phyloP scores from a whole-genome alignment of 352 stramenopile species.

The Phytophthora melonis region DNA sequence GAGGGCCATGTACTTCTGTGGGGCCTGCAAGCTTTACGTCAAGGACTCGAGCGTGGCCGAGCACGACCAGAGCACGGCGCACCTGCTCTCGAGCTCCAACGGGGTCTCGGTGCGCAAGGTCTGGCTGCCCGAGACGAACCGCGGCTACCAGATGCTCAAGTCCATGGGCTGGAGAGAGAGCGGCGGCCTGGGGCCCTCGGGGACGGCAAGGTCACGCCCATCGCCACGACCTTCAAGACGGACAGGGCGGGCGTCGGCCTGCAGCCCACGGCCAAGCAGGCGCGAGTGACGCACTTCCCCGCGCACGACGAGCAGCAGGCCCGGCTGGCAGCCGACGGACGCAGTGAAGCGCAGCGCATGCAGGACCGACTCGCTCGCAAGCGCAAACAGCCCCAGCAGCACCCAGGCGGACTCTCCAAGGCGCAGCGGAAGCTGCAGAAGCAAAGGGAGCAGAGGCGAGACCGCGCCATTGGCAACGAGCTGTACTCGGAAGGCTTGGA shows the following conservation, averaged over 20 bases:
- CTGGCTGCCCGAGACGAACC: slow-evolving; percentile 77
- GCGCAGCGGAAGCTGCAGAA: slow-evolving; percentile 52
- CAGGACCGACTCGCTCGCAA: slow-evolving; percentile 59
- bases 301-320: slow-evolving; percentile 49
- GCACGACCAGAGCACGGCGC: slow-evolving; percentile 64
- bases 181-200: slow-evolving; percentile 44
- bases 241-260: slow-evolving; percentile 54
- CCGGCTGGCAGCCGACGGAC: slow-evolving; percentile 35
- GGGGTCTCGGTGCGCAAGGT: slow-evolving; percentile 62
- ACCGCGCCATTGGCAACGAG: slow-evolving; percentile 54
- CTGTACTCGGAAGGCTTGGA: slow-evolving; percentile 60
- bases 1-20: slow-evolving; percentile 69
- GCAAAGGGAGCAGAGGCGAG: slow-evolving; percentile 47
- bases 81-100: slow-evolving; percentile 58
- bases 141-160: slow-evolving; percentile 66
- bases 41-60: slow-evolving; percentile 56
- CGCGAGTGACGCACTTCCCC: slow-evolving; percentile 54
- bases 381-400: slow-evolving; percentile 49
- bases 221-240: slow-evolving; percentile 66
- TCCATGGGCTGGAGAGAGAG: slow-evolving; percentile 67
- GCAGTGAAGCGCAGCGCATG: slow-evolving; percentile 48
- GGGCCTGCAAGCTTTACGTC: slow-evolving; percentile 70
- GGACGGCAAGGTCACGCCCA: slow-evolving; percentile 52
- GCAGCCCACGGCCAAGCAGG: slow-evolving; percentile 32
- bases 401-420: slow-evolving; percentile 26